Conservation (phyloP, 2,329 filamentous ascomycete species). For the Chrysoporthe cubensis region DNA sequence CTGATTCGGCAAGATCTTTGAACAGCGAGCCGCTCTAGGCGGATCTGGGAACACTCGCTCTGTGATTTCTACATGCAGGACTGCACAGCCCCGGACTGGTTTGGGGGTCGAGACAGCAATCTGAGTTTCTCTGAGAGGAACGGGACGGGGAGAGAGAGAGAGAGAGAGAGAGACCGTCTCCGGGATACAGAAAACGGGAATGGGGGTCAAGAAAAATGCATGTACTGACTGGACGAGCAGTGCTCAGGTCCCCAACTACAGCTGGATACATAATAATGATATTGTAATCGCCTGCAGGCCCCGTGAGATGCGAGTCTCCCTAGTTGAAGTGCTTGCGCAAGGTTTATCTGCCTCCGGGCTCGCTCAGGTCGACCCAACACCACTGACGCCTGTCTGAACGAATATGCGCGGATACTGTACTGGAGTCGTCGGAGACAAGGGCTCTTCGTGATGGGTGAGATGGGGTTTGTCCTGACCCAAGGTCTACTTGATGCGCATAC, state of each 20-base stretch:
- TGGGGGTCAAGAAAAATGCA: not conserved
- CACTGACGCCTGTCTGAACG: no score
- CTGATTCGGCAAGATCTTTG: not conserved
- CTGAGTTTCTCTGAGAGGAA: not conserved
- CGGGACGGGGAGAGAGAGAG: not conserved
- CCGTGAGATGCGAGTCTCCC: not conserved
- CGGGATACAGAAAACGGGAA: not conserved
- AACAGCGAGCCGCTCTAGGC: not conserved
- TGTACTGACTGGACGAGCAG: constrained; percentile 9
- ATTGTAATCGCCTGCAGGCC: not conserved
- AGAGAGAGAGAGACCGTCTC: not conserved
- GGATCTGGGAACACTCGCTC: not conserved
- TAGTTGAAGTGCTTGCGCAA: not conserved
- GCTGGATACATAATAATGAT: not conserved
- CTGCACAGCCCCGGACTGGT: not conserved
- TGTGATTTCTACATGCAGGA: not conserved
- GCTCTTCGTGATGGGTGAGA: no score
- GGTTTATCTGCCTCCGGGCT: not conserved
- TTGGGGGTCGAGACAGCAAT: not conserved
- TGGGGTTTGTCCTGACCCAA: no score
- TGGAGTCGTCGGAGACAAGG: no score
- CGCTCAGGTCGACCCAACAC: not conserved
- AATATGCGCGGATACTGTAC: no score
- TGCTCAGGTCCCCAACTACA: constrained; percentile 3
- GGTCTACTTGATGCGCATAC: no score